Base-by-base conservation (phyloP, 352 stramenopile genomes). In the Globisporangium viniferum region DNA sequence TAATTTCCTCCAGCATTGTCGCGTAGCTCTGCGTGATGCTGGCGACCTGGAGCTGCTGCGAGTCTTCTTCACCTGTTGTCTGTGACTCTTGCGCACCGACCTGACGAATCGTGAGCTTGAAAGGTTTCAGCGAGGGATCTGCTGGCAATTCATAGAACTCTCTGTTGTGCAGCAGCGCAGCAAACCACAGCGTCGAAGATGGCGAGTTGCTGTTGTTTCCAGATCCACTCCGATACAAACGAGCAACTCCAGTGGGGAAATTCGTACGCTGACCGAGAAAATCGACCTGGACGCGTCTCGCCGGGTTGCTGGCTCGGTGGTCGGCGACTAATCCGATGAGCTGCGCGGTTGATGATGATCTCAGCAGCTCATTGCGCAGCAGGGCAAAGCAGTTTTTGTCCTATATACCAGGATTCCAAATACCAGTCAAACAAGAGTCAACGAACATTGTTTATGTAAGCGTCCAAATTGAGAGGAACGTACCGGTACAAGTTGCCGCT, bases 361-460 rank as follows among this genome's bases (percentile, higher is more conserved):
- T 60, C 44, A 63, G 59, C 33, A 88, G 66, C 18, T 64, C 65
- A 4, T 81, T 63, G 0, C 67, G 61, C 22, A 90, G 69, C 27
- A 76, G 55, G 8, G 54, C 51, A 57, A 86, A 88, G 66, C 81
- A 88, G 53, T 76, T 56, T 53, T 90, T 90, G 66, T 90, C 81
- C 81, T 90, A 51, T 27, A 1, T 15, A 35, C 6, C 33, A 46
- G 3, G 44, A 49, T 49, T 22, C 18, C 27, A 62, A 33, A 33
- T 33, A 33, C 31, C 31, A 33, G 31, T 33, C 31, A 33, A 33
- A 33, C 31, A 33, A 33, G 31, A 33, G 5, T 33, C 3, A 33
- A 33, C 31, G 2, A 33, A 33, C 31, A 33, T 5, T 24, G 24
- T 33, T 33, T 33, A 33, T 33, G 44, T 49, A 15, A 49, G 41